phyloP scores from a whole-genome alignment of 2,329 filamentous ascomycete species.

The Sporothrix pseudoabietina region DNA sequence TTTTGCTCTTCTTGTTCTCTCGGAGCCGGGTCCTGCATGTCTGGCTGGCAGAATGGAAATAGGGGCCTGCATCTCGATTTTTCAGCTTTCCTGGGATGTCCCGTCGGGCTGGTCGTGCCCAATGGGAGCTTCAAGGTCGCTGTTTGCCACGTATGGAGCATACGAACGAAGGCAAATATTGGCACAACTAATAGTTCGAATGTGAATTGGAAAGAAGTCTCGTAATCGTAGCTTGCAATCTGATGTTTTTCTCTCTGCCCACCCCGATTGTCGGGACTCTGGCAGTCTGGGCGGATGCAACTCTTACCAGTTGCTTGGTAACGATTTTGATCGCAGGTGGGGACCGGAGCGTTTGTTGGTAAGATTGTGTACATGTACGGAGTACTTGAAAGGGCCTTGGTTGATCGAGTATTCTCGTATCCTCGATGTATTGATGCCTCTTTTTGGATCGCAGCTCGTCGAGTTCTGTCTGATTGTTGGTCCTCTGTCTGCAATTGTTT shows the following conservation, averaged over 20 bases:
- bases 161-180: neutral
- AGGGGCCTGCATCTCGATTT: slow-evolving; percentile 6
- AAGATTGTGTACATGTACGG: too few species aligned
- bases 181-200: neutral
- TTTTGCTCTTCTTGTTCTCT: neutral
- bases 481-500: neutral
- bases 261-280: neutral
- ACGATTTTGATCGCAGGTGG: neutral
- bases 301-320: slow-evolving; percentile 19
- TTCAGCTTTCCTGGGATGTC: slow-evolving; percentile 8
- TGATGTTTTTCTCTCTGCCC: neutral
- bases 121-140: neutral
- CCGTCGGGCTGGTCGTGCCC: neutral
- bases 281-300: neutral
- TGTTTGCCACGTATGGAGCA: neutral
- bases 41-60: neutral
- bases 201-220: neutral
- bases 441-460: neutral
- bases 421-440: neutral
- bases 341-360: neutral
- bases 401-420: neutral
- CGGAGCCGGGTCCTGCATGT: neutral
- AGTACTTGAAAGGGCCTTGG: neutral
- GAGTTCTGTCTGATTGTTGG: neutral
- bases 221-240: neutral